Evolutionary conservation across 1,284 basidiomycete genomes (phyloP), one percentile per base, ranked within the genome.

Genomic region (Rhodotorula sp.): DNA sequence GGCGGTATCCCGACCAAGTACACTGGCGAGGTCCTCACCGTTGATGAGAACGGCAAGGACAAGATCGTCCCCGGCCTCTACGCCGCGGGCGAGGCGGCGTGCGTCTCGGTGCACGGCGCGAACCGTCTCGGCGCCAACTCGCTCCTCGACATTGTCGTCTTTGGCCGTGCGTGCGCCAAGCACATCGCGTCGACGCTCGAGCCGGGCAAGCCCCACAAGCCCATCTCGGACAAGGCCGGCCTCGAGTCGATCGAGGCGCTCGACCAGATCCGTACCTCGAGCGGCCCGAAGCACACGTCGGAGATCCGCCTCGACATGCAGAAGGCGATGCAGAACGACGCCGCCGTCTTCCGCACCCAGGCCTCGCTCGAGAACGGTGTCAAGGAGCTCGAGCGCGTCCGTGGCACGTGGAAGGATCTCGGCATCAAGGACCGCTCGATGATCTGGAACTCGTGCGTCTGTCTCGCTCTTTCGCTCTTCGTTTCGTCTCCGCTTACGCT

Each of bases 111-210:
- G 32, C 97, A 99, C 82, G 97, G 97, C 79, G 97, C 97, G 74
- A 99, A 99, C 86, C 94, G 97, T 85, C 91, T 99, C 70, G 97
- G 97, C 79, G 97, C 97, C 82, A 99, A 99, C 87, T 99, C 97
- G 62, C 88, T 99, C 56, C 87, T 99, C 76, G 97, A 99, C 83
- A 97, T 99, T 80, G 97, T 99, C 82, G 97, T 99, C 79, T 99
- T 78, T 97, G 97, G 97, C 79, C 94, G 97, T 83, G 97, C 97
- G 32, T 96, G 92, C 81, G 97, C 97, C 64, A 92, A 97, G 84
- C 97, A 99, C 85, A 99, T 99, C 83, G 90, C 89, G 81, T 94
- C 97, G 78, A 98, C 87, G 67, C 86, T 93, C 71, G 88, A 89
- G 32, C 94, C 95, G 66, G 92, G 92, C 75, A 92, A 91, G 82